phyloP scores from a whole-genome alignment of 1,284 basidiomycete species.

The Erythrobasidium hasegawianum region DNA sequence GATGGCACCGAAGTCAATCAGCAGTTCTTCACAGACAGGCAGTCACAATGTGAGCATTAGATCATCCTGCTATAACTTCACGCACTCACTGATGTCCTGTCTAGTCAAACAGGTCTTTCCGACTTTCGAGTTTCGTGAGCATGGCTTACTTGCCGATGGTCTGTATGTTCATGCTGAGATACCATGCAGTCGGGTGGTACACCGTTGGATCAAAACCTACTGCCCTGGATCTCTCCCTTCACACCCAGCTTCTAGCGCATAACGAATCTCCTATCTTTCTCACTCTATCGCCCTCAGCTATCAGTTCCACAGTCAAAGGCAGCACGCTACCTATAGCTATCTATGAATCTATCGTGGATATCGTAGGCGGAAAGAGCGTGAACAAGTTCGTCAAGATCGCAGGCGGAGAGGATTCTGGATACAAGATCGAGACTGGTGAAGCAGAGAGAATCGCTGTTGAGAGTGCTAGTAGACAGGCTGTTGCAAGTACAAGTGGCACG shows the following conservation, averaged over 20 bases:
- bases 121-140: conserved; percentile 70
- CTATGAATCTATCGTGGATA: conserved; percentile 82
- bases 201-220: conserved; percentile 71
- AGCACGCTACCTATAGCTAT: conserved; percentile 75
- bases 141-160: background rate
- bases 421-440: conserved; percentile 91
- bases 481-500: conserved; percentile 6
- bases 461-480: conserved; percentile 59
- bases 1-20: conserved; percentile 61
- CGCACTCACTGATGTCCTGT: conserved; percentile 1
- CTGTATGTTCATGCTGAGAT: background rate
- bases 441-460: conserved; percentile 98
- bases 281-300: conserved; percentile 51
- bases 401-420: conserved; percentile 55
- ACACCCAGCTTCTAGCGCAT: conserved; percentile 58
- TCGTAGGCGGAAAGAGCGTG: conserved; percentile 55
- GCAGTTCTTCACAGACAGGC: conserved; percentile 72
- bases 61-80: background rate
- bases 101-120: conserved; percentile 97
- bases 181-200: conserved; percentile 75
- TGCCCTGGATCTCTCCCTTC: conserved; percentile 68
- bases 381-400: conserved; percentile 28
- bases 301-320: conserved; percentile 46
- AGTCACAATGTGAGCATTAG: conserved; percentile 74
- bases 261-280: conserved; percentile 54